These are phyloP conservation scores for Tetratostichococcus sp. DNA, from an alignment of 139 green algal species.

Conservation along the genomic window DNA sequence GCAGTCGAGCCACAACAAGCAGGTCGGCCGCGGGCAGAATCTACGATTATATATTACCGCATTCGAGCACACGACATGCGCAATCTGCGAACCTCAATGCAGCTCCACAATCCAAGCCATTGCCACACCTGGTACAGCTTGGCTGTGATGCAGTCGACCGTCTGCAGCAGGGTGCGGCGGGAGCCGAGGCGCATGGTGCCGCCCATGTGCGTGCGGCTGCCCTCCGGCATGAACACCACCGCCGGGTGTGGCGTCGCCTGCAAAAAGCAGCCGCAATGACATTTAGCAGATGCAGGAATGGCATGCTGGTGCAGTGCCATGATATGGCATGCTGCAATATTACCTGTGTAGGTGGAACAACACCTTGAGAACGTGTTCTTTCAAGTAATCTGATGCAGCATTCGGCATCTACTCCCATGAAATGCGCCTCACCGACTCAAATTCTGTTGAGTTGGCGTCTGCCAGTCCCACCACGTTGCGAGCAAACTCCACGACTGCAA, in stretches of 20 bases:
- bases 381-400: too few species aligned
- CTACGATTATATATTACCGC: too few species aligned
- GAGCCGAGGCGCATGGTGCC: conserved; percentile 97
- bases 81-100: background rate
- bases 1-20: background rate
- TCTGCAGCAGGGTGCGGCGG: conserved; percentile 85
- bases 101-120: too few species aligned
- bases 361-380: too few species aligned
- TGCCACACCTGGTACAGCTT: conserved; percentile 92
- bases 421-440: conserved; percentile 38
- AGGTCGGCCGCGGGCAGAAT: too few species aligned
- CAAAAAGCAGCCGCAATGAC: background rate
- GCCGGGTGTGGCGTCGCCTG: conserved; percentile 65
- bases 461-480: conserved; percentile 80
- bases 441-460: conserved; percentile 90
- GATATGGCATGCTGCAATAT: background rate
- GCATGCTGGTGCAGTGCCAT: too few species aligned
- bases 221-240: conserved; percentile 99
- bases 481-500: conserved; percentile 97
- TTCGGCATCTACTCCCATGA: too few species aligned
- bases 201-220: conserved; percentile 85
- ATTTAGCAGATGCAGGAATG: too few species aligned
- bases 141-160: conserved; percentile 80
- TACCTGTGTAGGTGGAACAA: too few species aligned
- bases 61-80: too few species aligned